Evolutionary conservation across 768 basidiomycete species (phyloP), one percentile per base, ranked within the genome.

Genomic region (Tulasnella sp.): DNA sequence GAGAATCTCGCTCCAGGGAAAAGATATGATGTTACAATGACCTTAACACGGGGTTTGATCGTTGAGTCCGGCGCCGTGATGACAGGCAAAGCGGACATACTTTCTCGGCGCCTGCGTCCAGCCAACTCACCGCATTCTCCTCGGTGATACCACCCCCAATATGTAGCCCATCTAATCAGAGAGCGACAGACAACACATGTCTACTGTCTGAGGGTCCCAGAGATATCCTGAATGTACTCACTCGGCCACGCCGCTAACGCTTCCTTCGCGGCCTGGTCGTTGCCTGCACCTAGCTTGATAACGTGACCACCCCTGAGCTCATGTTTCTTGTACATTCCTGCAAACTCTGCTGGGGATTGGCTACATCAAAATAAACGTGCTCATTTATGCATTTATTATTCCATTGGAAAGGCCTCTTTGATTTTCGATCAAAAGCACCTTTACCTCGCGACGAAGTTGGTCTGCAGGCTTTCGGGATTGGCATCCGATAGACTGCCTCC

Each of bases 21-120:
- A 44, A 99, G 81, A 71, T 84, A 90, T 11, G 93, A 96, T 2
- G 96, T 99, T n/a, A 99, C 87, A 54, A 99, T 97, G 64, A 98
- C 83, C 93, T 98, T 65, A 15, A 58, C 25, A 38, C 5, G 5
- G 34, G 15, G 34, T 15, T 43, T 41, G 30, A 44, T 12, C n/a
- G 11, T 17, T n/a, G 42, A 50, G 38, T 0, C 2, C n/a, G 5
- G 10, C 12, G 17, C n/a, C 12, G 11, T 15, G 24, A 25, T 19
- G 60, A 34, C 17, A 10, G 12, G 3, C 15, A n/a, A n/a, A 45
- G 7, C 9, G 21, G 7, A 72, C 67, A 46, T 60, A 82, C 94
- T 77, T 99, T 98, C 68, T 84, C 85, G 17, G 96, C 96, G 3
- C 94, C 94, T 1, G 79, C 79, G 41, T 85, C 79, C 52, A 98